Evolutionary conservation across 139 green algal species (phyloP).

Genomic region (Limnomonas spitsbergensis): DNA sequence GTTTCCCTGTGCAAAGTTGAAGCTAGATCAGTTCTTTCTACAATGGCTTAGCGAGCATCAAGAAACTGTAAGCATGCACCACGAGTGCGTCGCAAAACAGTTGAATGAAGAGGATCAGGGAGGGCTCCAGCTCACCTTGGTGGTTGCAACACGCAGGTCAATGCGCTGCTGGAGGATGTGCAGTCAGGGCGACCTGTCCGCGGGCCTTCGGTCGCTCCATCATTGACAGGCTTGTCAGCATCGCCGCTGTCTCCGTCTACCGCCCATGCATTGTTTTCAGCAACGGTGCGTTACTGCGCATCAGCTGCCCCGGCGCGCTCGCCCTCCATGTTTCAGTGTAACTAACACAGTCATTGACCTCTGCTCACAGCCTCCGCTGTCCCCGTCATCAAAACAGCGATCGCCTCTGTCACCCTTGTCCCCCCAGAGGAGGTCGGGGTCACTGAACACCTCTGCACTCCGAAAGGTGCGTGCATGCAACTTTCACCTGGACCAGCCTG

Average conservation of each 20-base stretch:
- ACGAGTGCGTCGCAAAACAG: no score
- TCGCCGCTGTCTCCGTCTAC: conserved; percentile 57
- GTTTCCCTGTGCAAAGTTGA: conserved; percentile 81
- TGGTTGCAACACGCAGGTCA: conserved; percentile 67
- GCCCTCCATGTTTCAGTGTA: no score
- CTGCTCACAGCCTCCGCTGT: conserved; percentile 73
- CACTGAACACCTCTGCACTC: neutral
- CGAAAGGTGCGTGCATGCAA: neutral
- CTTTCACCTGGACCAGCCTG: neutral
- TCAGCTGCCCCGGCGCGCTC: no score
- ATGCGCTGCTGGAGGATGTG: conserved; percentile 81
- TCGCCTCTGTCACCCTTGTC: conserved; percentile 58
- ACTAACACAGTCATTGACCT: no score
- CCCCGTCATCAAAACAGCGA: conserved; percentile 64
- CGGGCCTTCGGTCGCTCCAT: conserved; percentile 18
- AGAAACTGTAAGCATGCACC: neutral
- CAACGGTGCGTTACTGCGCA: conserved; percentile 54
- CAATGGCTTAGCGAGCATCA: conserved; percentile 73
- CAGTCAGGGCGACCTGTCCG: conserved; percentile 63
- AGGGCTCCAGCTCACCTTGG: no score
- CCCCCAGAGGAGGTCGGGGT: conserved; percentile 41
- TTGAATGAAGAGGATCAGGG: no score
- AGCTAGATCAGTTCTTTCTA: conserved; percentile 94
- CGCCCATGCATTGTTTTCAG: conserved; percentile 46
- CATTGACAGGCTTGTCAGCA: neutral